These are phyloP conservation scores for Ceratobasidium sp. DNA, from an alignment of 1,284 basidiomycete genomes.

Conservation along the genomic window DNA sequence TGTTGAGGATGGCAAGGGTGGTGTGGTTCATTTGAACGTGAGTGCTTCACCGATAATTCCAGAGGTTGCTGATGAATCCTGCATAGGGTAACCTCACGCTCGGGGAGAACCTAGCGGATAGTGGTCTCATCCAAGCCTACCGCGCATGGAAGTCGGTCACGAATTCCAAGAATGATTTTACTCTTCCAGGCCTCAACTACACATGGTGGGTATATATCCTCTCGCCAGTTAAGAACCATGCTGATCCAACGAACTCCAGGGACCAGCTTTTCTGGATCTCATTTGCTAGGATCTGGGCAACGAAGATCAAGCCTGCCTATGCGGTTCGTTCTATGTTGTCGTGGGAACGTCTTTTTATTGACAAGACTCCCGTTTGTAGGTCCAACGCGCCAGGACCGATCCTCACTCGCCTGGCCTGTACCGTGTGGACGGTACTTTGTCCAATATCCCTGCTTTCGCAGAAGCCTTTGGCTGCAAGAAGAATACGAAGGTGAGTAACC, in stretches of 20 bases:
- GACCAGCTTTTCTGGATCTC: constrained; percentile 94
- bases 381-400: constrained; percentile 85
- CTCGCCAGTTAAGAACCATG: not conserved
- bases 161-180: constrained; percentile 68
- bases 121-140: constrained; percentile 85
- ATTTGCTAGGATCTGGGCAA: constrained; percentile 83
- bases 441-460: constrained; percentile 83
- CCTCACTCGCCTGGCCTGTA: constrained; percentile 87
- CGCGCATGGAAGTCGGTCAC: constrained; percentile 88
- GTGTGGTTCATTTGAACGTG: constrained; percentile 82
- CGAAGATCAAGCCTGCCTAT: constrained; percentile 75
- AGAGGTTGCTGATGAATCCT: constrained; percentile 8
- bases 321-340: constrained; percentile 65
- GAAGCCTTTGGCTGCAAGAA: constrained; percentile 81
- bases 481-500: constrained; percentile 69
- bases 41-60: constrained; percentile 49
- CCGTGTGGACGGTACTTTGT: constrained; percentile 85
- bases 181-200: constrained; percentile 86
- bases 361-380: constrained; percentile 57
- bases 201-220: constrained; percentile 59
- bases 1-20: constrained; percentile 87
- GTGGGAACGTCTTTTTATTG: not conserved
- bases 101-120: constrained; percentile 92
- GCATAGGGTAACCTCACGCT: constrained; percentile 81
- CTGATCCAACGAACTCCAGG: constrained; percentile 58